A percentile compares a stretch with the other conserved stretches of the same genome.
Evolutionary conservation across 139 green algal genomes (phyloP).

Genomic region (Coccomyxa sp.): DNA sequence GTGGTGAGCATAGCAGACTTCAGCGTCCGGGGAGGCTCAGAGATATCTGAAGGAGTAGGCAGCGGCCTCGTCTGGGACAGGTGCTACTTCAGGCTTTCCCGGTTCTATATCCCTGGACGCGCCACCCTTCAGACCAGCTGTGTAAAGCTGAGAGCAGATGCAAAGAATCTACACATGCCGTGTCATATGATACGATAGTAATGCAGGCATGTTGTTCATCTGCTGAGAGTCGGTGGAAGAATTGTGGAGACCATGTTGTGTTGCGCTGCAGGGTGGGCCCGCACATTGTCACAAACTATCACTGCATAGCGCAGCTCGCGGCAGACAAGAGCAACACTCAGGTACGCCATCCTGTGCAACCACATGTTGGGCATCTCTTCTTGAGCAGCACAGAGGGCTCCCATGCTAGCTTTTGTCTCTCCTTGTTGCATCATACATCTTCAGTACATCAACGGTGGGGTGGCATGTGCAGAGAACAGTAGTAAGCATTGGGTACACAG

Average conservation of each 20-base stretch:
- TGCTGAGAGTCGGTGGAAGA: background rate
- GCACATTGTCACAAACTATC: conserved; percentile 61
- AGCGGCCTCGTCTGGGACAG: conserved; percentile 52
- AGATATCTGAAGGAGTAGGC: conserved; percentile 27
- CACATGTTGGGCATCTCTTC: too few relatives aligned
- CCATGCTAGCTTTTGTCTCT: background rate
- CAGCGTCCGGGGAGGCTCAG: background rate
- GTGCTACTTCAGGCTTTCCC: background rate
- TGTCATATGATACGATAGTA: background rate
- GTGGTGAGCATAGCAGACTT: conserved; percentile 40
- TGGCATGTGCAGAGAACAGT: background rate
- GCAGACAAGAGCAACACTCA: conserved; percentile 24
- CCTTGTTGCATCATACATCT: background rate
- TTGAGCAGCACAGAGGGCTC: too few relatives aligned
- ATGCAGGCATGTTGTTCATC: background rate
- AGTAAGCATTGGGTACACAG: conserved; percentile 5
- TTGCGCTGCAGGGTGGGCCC: conserved; percentile 13
- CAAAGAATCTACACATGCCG: background rate
- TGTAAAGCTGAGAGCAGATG: background rate
- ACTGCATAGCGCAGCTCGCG: conserved; percentile 34
- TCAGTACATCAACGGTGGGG: background rate
- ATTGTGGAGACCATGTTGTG: background rate
- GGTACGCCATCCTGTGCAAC: background rate
- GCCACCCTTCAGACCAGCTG: background rate
- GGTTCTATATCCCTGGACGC: too few relatives aligned